Percentiles rank a stretch among this genome's conserved stretches.
phyloP scores from a whole-genome alignment of 306 rosid species.

The Cyamopsis tetragonoloba region DNA sequence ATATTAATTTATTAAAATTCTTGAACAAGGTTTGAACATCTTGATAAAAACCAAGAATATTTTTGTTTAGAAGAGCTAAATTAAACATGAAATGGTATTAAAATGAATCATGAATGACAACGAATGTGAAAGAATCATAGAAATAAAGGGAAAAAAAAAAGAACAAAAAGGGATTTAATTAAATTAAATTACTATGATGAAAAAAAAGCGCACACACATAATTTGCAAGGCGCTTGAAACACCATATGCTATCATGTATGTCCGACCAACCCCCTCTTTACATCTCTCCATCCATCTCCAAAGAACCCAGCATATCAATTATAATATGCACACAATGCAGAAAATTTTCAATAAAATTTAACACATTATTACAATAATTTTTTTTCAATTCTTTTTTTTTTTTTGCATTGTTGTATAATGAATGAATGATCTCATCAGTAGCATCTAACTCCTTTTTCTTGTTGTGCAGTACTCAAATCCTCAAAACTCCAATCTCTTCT shows the following conservation, averaged over 20 bases:
- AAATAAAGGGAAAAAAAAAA: no score
- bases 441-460: slow-evolving; percentile 27
- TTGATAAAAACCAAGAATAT: no score
- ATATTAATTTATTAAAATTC: no score
- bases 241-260: neutral
- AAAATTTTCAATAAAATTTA: neutral
- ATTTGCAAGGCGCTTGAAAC: slow-evolving; percentile 4
- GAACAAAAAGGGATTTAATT: neutral
- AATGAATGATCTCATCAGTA: no score
- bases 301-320: neutral
- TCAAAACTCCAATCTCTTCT: slow-evolving; percentile 87
- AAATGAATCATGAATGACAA: no score
- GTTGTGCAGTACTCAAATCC: slow-evolving; percentile 31
- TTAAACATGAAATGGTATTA: no score
- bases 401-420: no score
- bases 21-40: no score
- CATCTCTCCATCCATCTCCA: neutral
- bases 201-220: neutral
- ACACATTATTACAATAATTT: no score
- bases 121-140: no score
- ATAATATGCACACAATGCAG: neutral
- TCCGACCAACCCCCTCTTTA: neutral
- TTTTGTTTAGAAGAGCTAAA: no score
- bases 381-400: no score
- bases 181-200: neutral